Evolutionary conservation across 2,329 filamentous ascomycete species (phyloP).

Genomic region (Aureobasidium lini): DNA sequence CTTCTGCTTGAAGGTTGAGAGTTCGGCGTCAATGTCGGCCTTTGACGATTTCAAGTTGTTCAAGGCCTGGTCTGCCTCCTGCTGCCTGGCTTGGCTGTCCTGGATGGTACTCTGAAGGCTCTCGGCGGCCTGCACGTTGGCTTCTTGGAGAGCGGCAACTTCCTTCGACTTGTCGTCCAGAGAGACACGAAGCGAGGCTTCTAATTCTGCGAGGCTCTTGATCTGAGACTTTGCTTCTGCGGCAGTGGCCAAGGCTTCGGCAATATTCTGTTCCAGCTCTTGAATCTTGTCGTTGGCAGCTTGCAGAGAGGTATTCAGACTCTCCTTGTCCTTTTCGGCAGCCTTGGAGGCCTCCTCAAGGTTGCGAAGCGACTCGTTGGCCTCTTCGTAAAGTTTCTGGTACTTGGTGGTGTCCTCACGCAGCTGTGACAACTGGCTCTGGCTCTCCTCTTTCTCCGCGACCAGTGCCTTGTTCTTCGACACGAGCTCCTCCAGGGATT

Average conservation of each 20-base stretch:
- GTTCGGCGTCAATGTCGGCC: neutral
- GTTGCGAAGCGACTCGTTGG: neutral
- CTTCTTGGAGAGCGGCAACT: neutral
- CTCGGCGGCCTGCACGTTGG: constrained; percentile 11
- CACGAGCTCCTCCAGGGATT: neutral
- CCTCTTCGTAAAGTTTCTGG: constrained; percentile 4
- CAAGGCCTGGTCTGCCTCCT: constrained; percentile 6
- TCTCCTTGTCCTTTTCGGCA: constrained; percentile 1
- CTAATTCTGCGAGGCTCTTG: constrained; percentile 1
- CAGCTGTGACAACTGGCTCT: neutral
- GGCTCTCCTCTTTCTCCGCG: neutral
- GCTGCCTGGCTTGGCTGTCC: constrained; percentile 2
- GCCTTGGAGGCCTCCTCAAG: neutral
- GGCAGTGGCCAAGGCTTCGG: neutral
- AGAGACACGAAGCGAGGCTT: neutral
- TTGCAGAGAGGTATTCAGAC: neutral
- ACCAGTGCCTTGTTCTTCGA: constrained; percentile 6
- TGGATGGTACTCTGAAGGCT: neutral
- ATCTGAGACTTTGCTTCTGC: constrained; percentile 7
- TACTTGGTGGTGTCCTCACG: neutral
- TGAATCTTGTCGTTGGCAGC: constrained; percentile 6
- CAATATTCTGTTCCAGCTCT: constrained; percentile 2
- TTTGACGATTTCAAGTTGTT: constrained; percentile 6
- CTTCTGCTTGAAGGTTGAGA: constrained; percentile 6
- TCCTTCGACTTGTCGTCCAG: neutral